Conservation (phyloP, 106 monocot species). For the Ottelia alismoides region DNA sequence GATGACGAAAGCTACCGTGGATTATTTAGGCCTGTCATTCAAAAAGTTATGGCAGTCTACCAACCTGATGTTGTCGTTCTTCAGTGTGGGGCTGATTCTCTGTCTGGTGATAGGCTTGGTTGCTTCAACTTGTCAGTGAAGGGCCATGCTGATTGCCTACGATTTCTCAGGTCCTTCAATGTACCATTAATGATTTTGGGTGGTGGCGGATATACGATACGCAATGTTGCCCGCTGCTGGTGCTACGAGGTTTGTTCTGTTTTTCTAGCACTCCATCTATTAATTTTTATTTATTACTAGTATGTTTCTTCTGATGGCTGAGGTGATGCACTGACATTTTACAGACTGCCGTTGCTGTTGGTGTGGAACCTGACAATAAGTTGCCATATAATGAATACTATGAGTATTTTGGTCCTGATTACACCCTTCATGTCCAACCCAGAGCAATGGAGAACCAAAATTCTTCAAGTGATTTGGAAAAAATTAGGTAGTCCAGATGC, state of each 20-base stretch:
- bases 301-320: too few species aligned
- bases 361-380: conserved; percentile 19
- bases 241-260: neutral
- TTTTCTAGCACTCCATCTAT: too few species aligned
- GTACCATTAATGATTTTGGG: neutral
- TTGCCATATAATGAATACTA: conserved; percentile 22
- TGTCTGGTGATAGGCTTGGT: neutral
- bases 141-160: neutral
- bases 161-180: neutral
- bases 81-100: conserved; percentile 1
- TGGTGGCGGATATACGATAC: neutral
- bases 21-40: neutral
- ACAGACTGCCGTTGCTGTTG: conserved; percentile 20
- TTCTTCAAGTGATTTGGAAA: conserved; percentile 9
- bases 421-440: conserved; percentile 23
- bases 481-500: too few species aligned
- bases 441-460: conserved; percentile 27
- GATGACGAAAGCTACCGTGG: neutral
- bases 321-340: too few species aligned
- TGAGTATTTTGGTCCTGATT: conserved; percentile 26
- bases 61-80: neutral
- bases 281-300: too few species aligned
- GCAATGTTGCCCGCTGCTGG: neutral
- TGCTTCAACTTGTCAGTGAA: conserved; percentile 1
- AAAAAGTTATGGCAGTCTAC: neutral